Base-by-base conservation (phyloP, 495 filamentous ascomycete species). In the Amphirosellinia nigrospora region DNA sequence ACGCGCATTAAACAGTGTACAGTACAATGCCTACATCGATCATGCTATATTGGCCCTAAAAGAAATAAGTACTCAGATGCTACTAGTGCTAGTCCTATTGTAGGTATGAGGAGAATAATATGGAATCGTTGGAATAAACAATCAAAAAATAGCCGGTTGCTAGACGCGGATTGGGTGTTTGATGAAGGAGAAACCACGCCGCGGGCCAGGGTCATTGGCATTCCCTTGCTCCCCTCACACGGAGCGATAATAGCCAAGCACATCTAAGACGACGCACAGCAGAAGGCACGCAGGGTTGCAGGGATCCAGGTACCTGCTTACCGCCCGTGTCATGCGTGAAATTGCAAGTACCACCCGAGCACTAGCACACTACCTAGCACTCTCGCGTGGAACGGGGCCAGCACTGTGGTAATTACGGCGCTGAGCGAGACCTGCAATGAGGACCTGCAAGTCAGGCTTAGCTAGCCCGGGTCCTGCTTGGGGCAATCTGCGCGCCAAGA, bases 341-440 rank as follows among this genome's bases (percentile, higher is more conserved):
- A 55, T 63, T 63, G 26, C 60, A 58, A 48, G 68, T 70, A 70
- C 60, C 46, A 50, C 48, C 59, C 28, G 38, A 28, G 34, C 58
- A 56, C 56, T 26, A 11, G 43, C 41, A 41, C 43, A 61, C 62
- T 69, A 45, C 45, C 56, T 26, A 11, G 43, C 41, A 41, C 43
- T 69, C 62, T 69, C 34, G 26, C 59, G 41, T 36, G 52, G 41
- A 61, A 64, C 48, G 30, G 67, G 56, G 43, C 48, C 36, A 39
- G 16, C 68, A 70, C 68, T 58, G 68, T 70, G 68, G 48, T 46
- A 43, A 56, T 64, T 70, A 70, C 68, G 60, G 68, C 59, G 68
- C 60, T 61, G 66, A 50, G 38, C 58, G 58, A 62, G 58, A 69
- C 64, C 53, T 67, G 53, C 64, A 59, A 56, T 34, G 48, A 32